phyloP scores from a whole-genome alignment of 768 basidiomycete species.

The Cytidiella melzeri region DNA sequence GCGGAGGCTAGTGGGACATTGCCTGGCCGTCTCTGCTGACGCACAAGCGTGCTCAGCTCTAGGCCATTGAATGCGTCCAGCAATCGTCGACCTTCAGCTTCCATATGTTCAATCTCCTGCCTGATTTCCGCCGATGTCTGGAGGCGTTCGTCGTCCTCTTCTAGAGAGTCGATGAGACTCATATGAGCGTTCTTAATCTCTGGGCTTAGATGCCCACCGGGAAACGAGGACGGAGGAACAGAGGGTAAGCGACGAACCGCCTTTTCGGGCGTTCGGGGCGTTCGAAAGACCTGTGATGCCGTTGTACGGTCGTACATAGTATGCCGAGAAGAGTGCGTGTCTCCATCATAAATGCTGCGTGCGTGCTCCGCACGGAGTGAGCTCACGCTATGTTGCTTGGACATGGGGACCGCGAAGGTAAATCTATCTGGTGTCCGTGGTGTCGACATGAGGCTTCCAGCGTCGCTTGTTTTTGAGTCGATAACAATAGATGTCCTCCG shows the following conservation, averaged over 20 bases:
- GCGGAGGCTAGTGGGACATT: conserved; percentile 20
- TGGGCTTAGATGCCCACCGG: conserved; percentile 5
- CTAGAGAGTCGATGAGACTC: conserved; percentile 29
- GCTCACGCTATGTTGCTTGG: conserved; percentile 45
- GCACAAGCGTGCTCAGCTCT: conserved; percentile 62
- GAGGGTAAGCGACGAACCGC: conserved; percentile 22
- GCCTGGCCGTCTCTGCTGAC: conserved; percentile 35
- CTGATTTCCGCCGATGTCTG: conserved; percentile 59
- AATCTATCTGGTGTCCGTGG: conserved; percentile 13
- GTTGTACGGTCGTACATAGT: conserved; percentile 21
- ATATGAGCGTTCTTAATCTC: conserved; percentile 13
- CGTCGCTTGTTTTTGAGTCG: conserved; percentile 20
- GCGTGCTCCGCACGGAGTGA: conserved; percentile 42
- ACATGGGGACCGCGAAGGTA: conserved; percentile 19
- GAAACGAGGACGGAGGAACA: conserved; percentile 30
- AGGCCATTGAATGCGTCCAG: conserved; percentile 79
- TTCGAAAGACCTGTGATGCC: conserved; percentile 4
- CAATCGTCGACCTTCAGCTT: conserved; percentile 62
- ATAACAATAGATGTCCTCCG: conserved; percentile 17
- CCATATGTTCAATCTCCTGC: conserved; percentile 59
- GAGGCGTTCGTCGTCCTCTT: conserved; percentile 48
- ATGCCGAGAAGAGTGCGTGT: conserved; percentile 1
- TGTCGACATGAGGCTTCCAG: conserved; percentile 25
- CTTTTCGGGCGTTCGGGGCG: conserved; percentile 10
- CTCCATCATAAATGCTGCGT: conserved; percentile 32